Conservation (phyloP, 768 basidiomycete species). For the Cantharellus anzutake region DNA sequence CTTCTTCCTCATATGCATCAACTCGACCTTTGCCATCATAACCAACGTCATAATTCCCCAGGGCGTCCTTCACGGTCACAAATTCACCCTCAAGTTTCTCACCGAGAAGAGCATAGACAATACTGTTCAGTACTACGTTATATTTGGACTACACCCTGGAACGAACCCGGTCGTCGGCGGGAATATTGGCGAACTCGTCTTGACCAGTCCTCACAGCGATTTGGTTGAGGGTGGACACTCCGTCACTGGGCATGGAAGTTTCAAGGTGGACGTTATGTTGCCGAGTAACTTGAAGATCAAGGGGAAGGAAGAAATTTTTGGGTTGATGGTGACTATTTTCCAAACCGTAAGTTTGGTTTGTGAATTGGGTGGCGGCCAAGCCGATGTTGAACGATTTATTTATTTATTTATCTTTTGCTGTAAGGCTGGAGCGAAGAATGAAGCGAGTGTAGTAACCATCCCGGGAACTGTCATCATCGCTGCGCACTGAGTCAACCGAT, state of each 20-base stretch:
- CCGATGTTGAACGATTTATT: no score
- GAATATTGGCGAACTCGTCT: neutral
- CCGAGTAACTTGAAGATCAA: neutral
- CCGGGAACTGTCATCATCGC: no score
- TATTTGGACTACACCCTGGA: neutral
- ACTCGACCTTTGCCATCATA: neutral
- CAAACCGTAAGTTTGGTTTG: no score
- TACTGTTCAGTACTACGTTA: neutral
- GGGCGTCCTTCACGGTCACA: neutral
- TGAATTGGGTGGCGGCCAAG: no score
- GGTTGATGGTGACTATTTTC: no score
- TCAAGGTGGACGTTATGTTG: neutral
- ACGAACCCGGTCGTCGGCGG: neutral
- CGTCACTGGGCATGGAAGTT: neutral
- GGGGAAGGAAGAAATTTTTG: neutral
- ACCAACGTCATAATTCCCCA: neutral
- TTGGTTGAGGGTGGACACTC: neutral
- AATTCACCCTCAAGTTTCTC: neutral
- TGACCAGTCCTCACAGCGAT: neutral
- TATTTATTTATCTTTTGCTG: no score
- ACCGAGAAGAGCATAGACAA: neutral
- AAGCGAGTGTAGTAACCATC: no score
- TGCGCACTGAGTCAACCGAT: no score
- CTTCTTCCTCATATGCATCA: neutral
- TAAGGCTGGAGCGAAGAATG: no score